Percentiles rank a stretch among this genome's conserved stretches.
Evolutionary conservation across 371 early-diverging fungal species (phyloP).

Genomic region (Mortierella sp.): DNA sequence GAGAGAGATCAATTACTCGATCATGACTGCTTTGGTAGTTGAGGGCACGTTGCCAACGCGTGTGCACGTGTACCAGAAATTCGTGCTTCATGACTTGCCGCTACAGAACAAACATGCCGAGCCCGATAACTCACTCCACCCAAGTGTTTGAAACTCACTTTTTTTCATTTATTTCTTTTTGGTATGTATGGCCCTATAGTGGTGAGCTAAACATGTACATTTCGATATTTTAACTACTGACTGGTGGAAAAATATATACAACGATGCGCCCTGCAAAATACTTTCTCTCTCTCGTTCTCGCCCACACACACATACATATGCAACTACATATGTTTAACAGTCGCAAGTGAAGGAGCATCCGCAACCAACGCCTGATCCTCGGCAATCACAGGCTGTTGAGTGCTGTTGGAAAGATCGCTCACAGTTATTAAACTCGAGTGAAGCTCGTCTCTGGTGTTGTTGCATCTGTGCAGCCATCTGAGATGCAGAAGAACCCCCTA

Average conservation of each 20-base stretch:
- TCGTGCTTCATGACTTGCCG: background rate
- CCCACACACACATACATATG: background rate
- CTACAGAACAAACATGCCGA: background rate
- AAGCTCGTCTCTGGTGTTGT: constrained; percentile 41
- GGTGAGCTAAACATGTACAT: too few relatives aligned
- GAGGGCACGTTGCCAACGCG: background rate
- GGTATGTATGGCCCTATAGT: background rate
- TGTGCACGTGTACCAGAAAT: background rate
- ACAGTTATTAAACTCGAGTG: constrained; percentile 49
- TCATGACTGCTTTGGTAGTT: background rate
- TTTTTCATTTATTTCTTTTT: background rate
- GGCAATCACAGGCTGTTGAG: constrained; percentile 52
- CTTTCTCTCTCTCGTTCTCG: background rate
- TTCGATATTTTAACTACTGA: too few relatives aligned
- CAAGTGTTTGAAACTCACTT: background rate
- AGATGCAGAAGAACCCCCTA: background rate
- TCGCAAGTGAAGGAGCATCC: constrained; percentile 43
- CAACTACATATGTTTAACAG: constrained; percentile 24
- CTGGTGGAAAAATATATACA: background rate
- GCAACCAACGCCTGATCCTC: constrained; percentile 53
- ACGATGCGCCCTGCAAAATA: background rate
- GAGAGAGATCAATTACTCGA: background rate
- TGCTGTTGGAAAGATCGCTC: constrained; percentile 54
- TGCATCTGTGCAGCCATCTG: constrained; percentile 1
- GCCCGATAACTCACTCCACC: background rate